These are phyloP conservation scores for Termitomyces sp. DNA, from an alignment of 768 basidiomycete genomes.

Conservation along the genomic window DNA sequence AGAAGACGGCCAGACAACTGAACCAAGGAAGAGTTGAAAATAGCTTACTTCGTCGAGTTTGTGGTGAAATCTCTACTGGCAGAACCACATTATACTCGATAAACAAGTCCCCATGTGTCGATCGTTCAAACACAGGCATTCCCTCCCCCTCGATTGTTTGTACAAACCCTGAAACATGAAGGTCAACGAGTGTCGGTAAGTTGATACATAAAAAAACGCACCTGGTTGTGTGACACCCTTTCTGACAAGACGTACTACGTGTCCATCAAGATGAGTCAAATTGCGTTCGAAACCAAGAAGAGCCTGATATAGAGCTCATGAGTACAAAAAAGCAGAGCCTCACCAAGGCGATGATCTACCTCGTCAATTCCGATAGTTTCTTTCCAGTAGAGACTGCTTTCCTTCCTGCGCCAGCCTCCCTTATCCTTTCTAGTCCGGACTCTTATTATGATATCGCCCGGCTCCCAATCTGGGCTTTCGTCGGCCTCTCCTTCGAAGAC, in stretches of 20 bases:
- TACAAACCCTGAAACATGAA: constrained; percentile 59
- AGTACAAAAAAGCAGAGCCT: neutral
- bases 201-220: constrained; percentile 23
- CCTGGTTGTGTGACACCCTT: constrained; percentile 91
- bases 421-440: constrained; percentile 74
- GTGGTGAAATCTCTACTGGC: constrained; percentile 65
- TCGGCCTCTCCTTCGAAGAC: constrained; percentile 97
- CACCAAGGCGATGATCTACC: constrained; percentile 38
- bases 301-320: constrained; percentile 48
- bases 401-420: constrained; percentile 87
- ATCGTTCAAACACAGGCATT: constrained; percentile 69
- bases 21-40: neutral
- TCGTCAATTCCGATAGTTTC: constrained; percentile 91
- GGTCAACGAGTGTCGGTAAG: neutral
- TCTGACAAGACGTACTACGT: constrained; percentile 64
- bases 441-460: constrained; percentile 88
- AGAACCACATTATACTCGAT: constrained; percentile 93
- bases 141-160: constrained; percentile 86
- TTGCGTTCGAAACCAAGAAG: constrained; percentile 95
- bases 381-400: constrained; percentile 86
- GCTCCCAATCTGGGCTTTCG: constrained; percentile 93
- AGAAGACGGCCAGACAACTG: neutral
- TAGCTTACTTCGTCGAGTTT: constrained; percentile 72
- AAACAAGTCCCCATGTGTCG: constrained; percentile 76
- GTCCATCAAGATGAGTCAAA: constrained; percentile 89